Evolutionary conservation across 352 stramenopile species (phyloP).

Genomic region (Phytophthora boehmeriae): DNA sequence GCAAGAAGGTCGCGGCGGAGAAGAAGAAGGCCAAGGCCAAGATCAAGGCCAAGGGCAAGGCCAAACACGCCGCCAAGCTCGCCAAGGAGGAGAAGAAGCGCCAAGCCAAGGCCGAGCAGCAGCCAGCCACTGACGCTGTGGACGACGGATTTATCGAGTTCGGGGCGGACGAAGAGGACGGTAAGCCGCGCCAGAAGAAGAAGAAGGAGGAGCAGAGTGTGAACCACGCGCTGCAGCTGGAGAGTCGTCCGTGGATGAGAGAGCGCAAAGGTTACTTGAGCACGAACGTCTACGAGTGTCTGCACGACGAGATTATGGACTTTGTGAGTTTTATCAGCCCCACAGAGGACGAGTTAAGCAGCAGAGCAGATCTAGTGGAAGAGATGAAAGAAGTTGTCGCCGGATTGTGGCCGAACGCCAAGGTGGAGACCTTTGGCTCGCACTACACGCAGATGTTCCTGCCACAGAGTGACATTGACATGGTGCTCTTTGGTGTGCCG

Average conservation of each 20-base stretch:
- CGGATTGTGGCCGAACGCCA: slow-evolving; percentile 57
- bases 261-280: slow-evolving; percentile 60
- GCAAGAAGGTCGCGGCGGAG: slow-evolving; percentile 35
- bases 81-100: slow-evolving; percentile 60
- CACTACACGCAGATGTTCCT: slow-evolving; percentile 93
- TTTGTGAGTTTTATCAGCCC: slow-evolving; percentile 94
- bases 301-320: slow-evolving; percentile 97
- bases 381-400: slow-evolving; percentile 75
- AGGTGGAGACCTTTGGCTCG: slow-evolving; percentile 92
- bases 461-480: slow-evolving; percentile 94
- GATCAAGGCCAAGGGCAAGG: slow-evolving; percentile 64
- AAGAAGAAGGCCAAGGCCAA: slow-evolving; percentile 62
- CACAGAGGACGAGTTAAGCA: slow-evolving; percentile 70
- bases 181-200: slow-evolving; percentile 3
- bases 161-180: slow-evolving; percentile 12
- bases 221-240: slow-evolving; percentile 42
- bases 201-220: slow-evolving; percentile 14
- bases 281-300: slow-evolving; percentile 80
- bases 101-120: slow-evolving; percentile 10
- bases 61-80: slow-evolving; percentile 55
- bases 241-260: slow-evolving; percentile 74
- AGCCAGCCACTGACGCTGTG: slow-evolving; percentile 8
- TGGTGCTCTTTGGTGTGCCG: slow-evolving; percentile 88
- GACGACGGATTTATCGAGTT: slow-evolving; percentile 68
- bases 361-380: slow-evolving; percentile 70